A percentile compares a stretch with the other conserved stretches of the same genome.
Conservation (phyloP, 169 alveolate species). For the Babesia sp. region DNA sequence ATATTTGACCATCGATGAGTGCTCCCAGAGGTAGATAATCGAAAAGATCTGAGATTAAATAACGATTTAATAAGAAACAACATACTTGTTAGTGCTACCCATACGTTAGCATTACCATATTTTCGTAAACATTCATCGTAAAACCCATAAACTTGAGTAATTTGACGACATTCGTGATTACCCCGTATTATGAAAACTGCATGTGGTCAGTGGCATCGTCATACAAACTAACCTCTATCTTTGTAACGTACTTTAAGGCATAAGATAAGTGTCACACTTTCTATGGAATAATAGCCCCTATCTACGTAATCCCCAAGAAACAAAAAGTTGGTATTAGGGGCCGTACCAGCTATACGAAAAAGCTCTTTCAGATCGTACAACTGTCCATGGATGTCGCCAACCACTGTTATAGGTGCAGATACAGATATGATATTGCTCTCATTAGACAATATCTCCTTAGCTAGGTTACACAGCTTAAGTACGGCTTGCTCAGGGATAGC, state of each 20-base stretch:
- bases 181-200: conserved; percentile 93
- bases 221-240: conserved; percentile 64
- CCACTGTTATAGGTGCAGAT: conserved; percentile 90
- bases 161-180: conserved; percentile 94
- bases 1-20: conserved; percentile 89
- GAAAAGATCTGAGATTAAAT: conserved; percentile 82
- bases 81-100: conserved; percentile 92
- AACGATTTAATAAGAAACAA: not conserved
- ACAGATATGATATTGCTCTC: conserved; percentile 71
- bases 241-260: conserved; percentile 91
- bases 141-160: conserved; percentile 95
- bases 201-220: not conserved
- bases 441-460: conserved; percentile 41
- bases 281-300: conserved; percentile 95
- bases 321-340: conserved; percentile 95
- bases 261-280: conserved; percentile 88
- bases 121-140: conserved; percentile 97
- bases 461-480: conserved; percentile 49
- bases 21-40: conserved; percentile 96
- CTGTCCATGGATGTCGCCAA: conserved; percentile 98
- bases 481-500: conserved; percentile 49
- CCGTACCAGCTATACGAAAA: conserved; percentile 89
- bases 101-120: conserved; percentile 92
- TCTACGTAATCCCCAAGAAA: conserved; percentile 98
- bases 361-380: conserved; percentile 94